These are phyloP conservation scores for Picochlorum sp. DNA, from an alignment of 139 green algal species.

Conservation along the genomic window DNA sequence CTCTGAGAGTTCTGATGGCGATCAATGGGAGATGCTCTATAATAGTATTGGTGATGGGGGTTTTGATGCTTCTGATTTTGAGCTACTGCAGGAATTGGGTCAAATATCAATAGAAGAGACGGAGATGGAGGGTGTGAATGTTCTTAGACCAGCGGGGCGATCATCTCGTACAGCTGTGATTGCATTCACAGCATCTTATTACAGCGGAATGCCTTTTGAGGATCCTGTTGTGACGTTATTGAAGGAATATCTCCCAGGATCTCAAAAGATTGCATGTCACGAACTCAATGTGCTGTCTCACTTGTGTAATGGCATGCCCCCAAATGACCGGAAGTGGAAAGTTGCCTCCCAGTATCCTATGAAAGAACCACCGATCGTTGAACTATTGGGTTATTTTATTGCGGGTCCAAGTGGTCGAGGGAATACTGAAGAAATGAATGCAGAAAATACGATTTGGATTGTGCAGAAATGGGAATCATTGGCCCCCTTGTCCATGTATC, in stretches of 20 bases:
- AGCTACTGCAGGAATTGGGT: constrained; percentile 53
- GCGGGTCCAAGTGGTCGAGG: constrained; percentile 33
- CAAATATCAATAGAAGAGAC: constrained; percentile 47
- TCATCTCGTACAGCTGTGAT: constrained; percentile 44
- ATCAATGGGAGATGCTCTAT: constrained; percentile 28
- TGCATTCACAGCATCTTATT: constrained; percentile 49
- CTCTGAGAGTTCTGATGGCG: constrained; percentile 9
- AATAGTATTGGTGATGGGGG: constrained; percentile 41
- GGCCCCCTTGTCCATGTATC: constrained; percentile 54
- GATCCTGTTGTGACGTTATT: constrained; percentile 42
- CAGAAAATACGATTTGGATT: constrained; percentile 52
- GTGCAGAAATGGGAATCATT: constrained; percentile 62
- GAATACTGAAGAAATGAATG: constrained; percentile 8
- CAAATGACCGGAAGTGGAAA: constrained; percentile 51
- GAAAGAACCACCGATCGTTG: constrained; percentile 42
- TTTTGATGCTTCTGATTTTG: constrained; percentile 53
- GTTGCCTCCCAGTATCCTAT: constrained; percentile 7
- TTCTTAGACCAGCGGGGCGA: background rate
- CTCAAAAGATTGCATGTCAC: constrained; percentile 52
- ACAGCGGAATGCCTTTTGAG: constrained; percentile 47
- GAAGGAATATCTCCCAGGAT: constrained; percentile 68
- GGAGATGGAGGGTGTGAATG: background rate
- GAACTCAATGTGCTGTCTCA: constrained; percentile 59
- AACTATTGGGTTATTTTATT: constrained; percentile 58
- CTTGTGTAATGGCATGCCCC: constrained; percentile 30